Base-by-base conservation (phyloP, 139 green algal genomes). In the Pleodorina starrii region DNA sequence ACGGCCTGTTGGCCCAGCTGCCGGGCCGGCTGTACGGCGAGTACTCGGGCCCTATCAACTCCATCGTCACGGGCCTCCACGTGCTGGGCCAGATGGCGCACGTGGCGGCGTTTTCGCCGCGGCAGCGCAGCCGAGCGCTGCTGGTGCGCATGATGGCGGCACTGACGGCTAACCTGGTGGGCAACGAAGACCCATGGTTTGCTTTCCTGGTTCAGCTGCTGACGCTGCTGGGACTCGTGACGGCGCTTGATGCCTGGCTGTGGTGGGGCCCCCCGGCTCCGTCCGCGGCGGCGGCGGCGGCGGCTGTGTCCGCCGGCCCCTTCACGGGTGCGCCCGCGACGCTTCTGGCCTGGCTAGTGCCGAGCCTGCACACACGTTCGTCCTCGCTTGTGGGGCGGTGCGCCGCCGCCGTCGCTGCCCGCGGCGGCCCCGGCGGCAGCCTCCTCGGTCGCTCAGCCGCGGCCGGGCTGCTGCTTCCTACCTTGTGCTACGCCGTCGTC, bases 1-100 rank as follows among this genome's bases (percentile, higher is more conserved):
- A 88, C n/a, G 82, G 82, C n/a, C 82, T 88, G 32, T 16, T 88
- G 21, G 82, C 66, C 19, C 9, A 27, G 23, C 44, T 79, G 35
- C 66, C 82, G 32, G 82, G 82, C 0, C 82, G 66, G 7, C 10
- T 79, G 44, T 88, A 88, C 48, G 66, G 23, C 66, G 25, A 54
- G 0, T 21, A 88, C 66, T 23, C 66, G 0, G 14, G 63, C 0
- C 1, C 32, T 35, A 69, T 88, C 60, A 88, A 88, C 36, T 21
- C 19, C 1, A 36, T 36, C 17, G 82, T 79, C 0, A 79, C 44
- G 44, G 32, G 9, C 17, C 82, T 88, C 54, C 66, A 79, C 35
- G 82, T 44, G 12, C 40, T 36, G 9, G 82, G 17, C 6, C 44
- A 71, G 21, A 7, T 69, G 63, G 35, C 23, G 82, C 32, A 29